Conservation (phyloP, 306 rosid genomes). For the Psophocarpus tetragonolobus region DNA sequence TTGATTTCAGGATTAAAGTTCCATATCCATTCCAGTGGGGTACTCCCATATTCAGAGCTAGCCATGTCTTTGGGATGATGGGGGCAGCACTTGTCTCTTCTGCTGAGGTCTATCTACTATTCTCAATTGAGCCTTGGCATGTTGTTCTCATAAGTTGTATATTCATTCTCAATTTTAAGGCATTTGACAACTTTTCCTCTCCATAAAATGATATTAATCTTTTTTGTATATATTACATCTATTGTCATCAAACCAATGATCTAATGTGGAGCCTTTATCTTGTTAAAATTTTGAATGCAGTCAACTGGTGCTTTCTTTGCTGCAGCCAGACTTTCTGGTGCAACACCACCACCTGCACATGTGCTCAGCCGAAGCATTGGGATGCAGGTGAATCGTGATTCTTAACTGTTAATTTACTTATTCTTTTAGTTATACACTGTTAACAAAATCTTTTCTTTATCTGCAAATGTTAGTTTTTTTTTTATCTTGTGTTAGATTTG, state of each 20-base stretch:
- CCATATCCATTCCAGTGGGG: constrained; percentile 99
- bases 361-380: constrained; percentile 87
- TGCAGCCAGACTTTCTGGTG: constrained; percentile 97
- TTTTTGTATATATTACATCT: not conserved
- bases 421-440: not conserved
- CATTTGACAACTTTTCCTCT: not conserved
- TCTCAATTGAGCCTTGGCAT: too few species aligned
- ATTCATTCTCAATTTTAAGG: not conserved
- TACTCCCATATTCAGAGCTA: constrained; percentile 88
- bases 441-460: constrained; percentile 20
- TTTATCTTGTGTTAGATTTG: too few species aligned
- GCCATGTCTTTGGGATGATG: constrained; percentile 95
- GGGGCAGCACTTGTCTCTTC: constrained; percentile 93
- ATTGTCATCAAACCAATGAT: constrained; percentile 17
- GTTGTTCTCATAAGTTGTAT: not conserved
- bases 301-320: constrained; percentile 84
- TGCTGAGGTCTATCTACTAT: constrained; percentile 66
- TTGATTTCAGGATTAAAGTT: constrained; percentile 65
- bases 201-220: not conserved
- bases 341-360: constrained; percentile 88
- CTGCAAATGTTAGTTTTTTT: too few species aligned
- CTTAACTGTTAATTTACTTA: not conserved
- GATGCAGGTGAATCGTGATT: constrained; percentile 59
- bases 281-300: constrained; percentile 53
- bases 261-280: not conserved